Conservation (phyloP, 208 protist genomes). For the Trypanosomatidae sp. region DNA sequence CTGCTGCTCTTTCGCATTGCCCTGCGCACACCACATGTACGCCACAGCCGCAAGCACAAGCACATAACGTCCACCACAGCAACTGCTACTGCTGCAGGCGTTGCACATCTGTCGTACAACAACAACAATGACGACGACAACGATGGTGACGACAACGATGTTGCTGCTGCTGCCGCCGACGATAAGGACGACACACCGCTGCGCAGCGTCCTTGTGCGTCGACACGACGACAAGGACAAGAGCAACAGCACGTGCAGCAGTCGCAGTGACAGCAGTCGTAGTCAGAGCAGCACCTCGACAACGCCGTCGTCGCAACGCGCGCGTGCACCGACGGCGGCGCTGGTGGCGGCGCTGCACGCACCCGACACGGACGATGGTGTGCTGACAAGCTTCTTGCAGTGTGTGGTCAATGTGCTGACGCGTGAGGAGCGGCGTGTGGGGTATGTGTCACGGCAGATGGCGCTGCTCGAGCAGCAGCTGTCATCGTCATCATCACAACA, state of each 20-base stretch:
- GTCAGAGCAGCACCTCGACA: no score
- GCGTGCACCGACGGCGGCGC: slow-evolving; percentile 11
- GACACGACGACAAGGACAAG: neutral
- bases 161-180: neutral
- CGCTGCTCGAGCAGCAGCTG: neutral
- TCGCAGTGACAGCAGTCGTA: no score
- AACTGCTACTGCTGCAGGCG: no score
- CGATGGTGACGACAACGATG: no score
- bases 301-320: no score
- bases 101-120: no score
- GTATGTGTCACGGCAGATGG: slow-evolving; percentile 44
- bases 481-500: neutral
- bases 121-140: no score
- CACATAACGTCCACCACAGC: no score
- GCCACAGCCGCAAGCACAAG: no score
- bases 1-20: slow-evolving; percentile 51
- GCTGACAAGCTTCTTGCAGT: slow-evolving; percentile 65
- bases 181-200: neutral
- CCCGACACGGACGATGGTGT: slow-evolving; percentile 40
- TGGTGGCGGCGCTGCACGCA: slow-evolving; percentile 64
- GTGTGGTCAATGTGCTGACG: slow-evolving; percentile 65
- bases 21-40: no score
- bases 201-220: neutral
- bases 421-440: slow-evolving; percentile 45
- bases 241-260: no score